These are phyloP conservation scores for Aspergillus egyptiacus DNA, from an alignment of 495 filamentous ascomycete genomes.

Conservation along the genomic window DNA sequence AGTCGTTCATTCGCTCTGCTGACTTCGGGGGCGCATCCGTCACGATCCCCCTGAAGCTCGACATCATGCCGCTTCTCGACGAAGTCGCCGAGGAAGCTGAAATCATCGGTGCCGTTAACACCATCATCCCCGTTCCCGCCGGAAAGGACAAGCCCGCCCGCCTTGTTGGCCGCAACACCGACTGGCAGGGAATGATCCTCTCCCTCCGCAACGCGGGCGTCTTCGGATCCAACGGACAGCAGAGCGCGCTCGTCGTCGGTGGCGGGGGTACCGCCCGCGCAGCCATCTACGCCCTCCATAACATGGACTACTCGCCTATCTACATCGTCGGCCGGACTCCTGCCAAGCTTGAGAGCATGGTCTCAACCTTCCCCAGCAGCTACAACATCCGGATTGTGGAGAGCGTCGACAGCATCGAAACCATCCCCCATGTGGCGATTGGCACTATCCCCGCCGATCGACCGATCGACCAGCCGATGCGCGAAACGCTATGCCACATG, in stretches of 20 bases:
- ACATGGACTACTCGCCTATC: constrained; percentile 77
- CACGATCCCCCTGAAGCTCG: constrained; percentile 90
- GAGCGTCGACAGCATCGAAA: constrained; percentile 42
- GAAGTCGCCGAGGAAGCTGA: constrained; percentile 70
- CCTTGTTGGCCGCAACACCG: constrained; percentile 85
- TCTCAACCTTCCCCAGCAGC: constrained; percentile 63
- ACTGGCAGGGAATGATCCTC: constrained; percentile 88
- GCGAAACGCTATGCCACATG: constrained; percentile 63
- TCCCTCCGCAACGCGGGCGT: constrained; percentile 71
- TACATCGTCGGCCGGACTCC: constrained; percentile 79
- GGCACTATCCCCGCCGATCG: constrained; percentile 87
- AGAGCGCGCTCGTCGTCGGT: constrained; percentile 62
- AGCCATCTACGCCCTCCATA: constrained; percentile 81
- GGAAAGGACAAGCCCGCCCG: constrained; percentile 36
- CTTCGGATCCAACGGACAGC: constrained; percentile 31
- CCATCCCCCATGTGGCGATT: constrained; percentile 65
- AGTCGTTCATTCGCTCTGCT: constrained; percentile 58
- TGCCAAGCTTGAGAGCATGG: constrained; percentile 59
- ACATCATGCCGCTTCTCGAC: constrained; percentile 78
- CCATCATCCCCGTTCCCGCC: constrained; percentile 57
- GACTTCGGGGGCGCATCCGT: constrained; percentile 91
- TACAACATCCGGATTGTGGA: constrained; percentile 68
- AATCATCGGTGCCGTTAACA: constrained; percentile 92
- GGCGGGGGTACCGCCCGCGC: constrained; percentile 89
- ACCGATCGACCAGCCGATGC: constrained; percentile 69